Evolutionary conservation across 352 stramenopile species (phyloP), one percentile per base, ranked within the genome.

Genomic region (Pythium volutum): DNA sequence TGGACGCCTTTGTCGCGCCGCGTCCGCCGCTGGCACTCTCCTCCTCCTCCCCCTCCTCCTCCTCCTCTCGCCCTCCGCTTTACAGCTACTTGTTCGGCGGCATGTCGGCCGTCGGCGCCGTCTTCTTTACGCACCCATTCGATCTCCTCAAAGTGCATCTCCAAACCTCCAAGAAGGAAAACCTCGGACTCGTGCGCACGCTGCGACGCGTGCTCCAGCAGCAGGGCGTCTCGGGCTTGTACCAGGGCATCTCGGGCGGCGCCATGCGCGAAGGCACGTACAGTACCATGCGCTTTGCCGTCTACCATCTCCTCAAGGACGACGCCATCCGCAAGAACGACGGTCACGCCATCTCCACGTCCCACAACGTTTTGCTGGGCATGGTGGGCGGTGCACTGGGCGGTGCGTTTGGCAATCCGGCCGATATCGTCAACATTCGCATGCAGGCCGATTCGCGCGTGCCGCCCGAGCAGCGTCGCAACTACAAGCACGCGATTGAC

Each of bases 91-190:
- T 60, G 33, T 89, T 93, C 62, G 84, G 84, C 33, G 84, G 84
- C n/a, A 45, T 88, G 36, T 88, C 84, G 47, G 81, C 84, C n/a
- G 83, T 93, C 4, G 80, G 81, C 38, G 81, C 84, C 52, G 84
- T 90, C 50, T 91, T 90, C 75, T 93, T 93, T 71, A 93, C 84
- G 52, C 84, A 93, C 60, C 81, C 81, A 61, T 91, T 93, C 55
- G 84, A 93, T 62, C 58, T 93, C 55, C 72, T 93, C 49, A 93
- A 93, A 46, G 82, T 93, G 23, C 84, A 91, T 34, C 58, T 91
- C 49, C 84, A 93, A 68, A 93, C 84, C 51, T 87, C 80, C 49
- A 86, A 82, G 66, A 85, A 87, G 38, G 73, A 89, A 47, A 79
- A 90, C 47, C 58, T 88, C n/a, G 66, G 74, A 1, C 71, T 93